phyloP scores from a whole-genome alignment of 345 rosid genomes.

The Camelina sativa region DNA sequence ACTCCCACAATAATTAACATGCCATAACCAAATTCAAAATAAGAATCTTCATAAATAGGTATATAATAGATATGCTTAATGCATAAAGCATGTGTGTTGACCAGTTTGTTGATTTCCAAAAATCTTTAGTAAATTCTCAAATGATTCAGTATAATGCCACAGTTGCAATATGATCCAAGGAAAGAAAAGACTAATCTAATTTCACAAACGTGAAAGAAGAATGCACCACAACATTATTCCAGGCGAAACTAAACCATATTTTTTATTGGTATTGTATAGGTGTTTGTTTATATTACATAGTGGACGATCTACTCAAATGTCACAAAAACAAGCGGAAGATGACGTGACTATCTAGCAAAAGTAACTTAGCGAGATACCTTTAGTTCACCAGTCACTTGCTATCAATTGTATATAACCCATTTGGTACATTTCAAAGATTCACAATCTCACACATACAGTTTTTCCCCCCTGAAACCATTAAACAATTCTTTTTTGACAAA shows the following conservation, averaged over 20 bases:
- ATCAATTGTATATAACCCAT: not conserved
- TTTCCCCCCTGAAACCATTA: not conserved
- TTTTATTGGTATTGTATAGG: not conserved
- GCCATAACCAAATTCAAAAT: not conserved
- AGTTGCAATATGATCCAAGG: not conserved
- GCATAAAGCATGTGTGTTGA: constrained; percentile 25
- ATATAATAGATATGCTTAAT: not conserved
- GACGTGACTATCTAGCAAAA: not conserved
- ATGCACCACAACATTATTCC: not conserved
- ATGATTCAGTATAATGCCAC: not conserved
- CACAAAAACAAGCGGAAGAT: not conserved
- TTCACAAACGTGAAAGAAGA: not conserved
- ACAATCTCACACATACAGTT: constrained; percentile 21
- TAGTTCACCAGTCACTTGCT: not conserved
- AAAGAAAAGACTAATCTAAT: not conserved
- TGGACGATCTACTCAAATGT: not conserved
- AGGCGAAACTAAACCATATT: not conserved
- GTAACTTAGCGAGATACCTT: not conserved
- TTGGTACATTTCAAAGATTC: constrained; percentile 25
- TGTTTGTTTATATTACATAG: not conserved
- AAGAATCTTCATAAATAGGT: constrained; percentile 2
- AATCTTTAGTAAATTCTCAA: not conserved
- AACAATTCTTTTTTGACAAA: not conserved
- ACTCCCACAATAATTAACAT: constrained; percentile 13
- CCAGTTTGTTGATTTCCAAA: constrained; percentile 26